phyloP scores from a whole-genome alignment of 2,329 filamentous ascomycete species.

The Sclerotiophoma versabilis region DNA sequence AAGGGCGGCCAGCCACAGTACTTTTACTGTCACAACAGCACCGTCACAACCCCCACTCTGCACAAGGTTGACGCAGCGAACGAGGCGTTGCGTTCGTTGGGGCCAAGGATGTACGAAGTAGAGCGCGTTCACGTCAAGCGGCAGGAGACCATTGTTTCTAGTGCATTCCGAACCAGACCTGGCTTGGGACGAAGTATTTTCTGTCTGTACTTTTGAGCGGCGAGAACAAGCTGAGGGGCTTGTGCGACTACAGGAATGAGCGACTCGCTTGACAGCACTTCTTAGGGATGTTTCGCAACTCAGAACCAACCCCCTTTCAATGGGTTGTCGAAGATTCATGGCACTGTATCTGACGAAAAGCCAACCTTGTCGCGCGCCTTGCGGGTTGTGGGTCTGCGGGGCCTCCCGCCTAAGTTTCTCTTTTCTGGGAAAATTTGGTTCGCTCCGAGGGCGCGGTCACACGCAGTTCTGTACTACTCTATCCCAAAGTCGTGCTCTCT shows the following conservation, averaged over 20 bases:
- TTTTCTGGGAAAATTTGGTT: conserved; percentile 3
- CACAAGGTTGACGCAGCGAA: background rate
- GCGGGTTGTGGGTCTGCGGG: conserved; percentile 18
- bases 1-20: background rate
- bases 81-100: background rate
- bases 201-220: background rate
- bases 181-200: background rate
- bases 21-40: background rate
- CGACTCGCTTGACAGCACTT: background rate
- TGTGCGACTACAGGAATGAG: background rate
- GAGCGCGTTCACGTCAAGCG: background rate
- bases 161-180: conserved; percentile 3
- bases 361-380: conserved; percentile 11
- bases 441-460: conserved; percentile 8
- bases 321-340: background rate
- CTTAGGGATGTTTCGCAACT: background rate
- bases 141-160: background rate
- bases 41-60: background rate
- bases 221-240: background rate
- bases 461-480: conserved; percentile 6
- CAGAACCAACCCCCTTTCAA: background rate
- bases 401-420: conserved; percentile 13
- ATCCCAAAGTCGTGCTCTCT: conserved; percentile 1
- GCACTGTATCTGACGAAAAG: background rate
- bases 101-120: background rate